phyloP scores from a whole-genome alignment of 2,329 filamentous ascomycete genomes.

The Phaeosphaeriaceae sp. region DNA sequence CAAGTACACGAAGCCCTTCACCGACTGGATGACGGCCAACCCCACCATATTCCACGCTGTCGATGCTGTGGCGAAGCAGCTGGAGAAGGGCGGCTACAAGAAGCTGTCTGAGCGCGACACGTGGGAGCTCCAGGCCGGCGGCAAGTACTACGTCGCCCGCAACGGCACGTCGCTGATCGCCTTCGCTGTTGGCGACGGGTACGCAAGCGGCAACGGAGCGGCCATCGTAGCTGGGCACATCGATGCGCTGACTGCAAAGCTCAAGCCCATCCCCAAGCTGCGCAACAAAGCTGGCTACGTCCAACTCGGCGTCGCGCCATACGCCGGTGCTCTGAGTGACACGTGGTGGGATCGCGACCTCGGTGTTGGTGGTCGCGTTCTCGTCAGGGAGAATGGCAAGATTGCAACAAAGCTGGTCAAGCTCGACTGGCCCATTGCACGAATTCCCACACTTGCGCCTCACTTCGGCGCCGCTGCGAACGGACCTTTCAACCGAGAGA shows the following conservation, averaged over 20 bases:
- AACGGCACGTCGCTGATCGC: constrained; percentile 88
- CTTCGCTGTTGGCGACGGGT: constrained; percentile 81
- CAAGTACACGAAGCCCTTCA: constrained; percentile 80
- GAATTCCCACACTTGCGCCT: constrained; percentile 88
- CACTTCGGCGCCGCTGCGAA: constrained; percentile 81
- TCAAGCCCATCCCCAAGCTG: constrained; percentile 90
- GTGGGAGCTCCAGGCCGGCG: constrained; percentile 82
- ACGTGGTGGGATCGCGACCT: constrained; percentile 99
- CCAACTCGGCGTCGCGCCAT: constrained; percentile 90
- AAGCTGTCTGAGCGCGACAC: constrained; percentile 80
- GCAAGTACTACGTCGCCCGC: constrained; percentile 87
- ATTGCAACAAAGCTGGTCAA: constrained; percentile 84
- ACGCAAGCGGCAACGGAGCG: constrained; percentile 83
- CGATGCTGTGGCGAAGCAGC: constrained; percentile 75
- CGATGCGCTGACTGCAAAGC: constrained; percentile 84
- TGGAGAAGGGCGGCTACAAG: constrained; percentile 75
- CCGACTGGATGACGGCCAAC: constrained; percentile 85
- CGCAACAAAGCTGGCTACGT: constrained; percentile 84
- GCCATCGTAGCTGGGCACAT: constrained; percentile 92
- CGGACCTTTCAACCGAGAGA: constrained; percentile 82
- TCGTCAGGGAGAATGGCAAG: constrained; percentile 82
- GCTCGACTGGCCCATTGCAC: constrained; percentile 89
- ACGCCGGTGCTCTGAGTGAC: constrained; percentile 82
- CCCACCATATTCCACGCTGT: constrained; percentile 95
- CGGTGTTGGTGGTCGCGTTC: constrained; percentile 85